Evolutionary conservation across 345 rosid species (phyloP), one percentile per base, ranked within the genome.

Genomic region (Eucalyptus cloeziana): DNA sequence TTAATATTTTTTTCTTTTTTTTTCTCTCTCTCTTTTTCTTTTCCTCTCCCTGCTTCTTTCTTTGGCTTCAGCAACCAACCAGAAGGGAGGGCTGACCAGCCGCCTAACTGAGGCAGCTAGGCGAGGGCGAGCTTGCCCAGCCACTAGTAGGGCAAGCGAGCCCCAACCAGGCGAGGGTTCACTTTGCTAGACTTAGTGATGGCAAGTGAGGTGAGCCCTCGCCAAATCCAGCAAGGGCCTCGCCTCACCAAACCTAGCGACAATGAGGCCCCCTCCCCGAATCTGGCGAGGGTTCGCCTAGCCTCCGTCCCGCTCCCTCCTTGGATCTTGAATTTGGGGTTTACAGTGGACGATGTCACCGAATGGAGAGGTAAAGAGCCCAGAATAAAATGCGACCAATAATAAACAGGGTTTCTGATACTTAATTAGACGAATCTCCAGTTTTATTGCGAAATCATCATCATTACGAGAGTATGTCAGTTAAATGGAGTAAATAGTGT

Each of bases 71-170:
- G 0, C 8, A 1, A 51, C 2, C 6, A 0, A 17, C 56, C 56
- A 51, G 0, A 17, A 1, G 56, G 22, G 24, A 52, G 56, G 56
- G 24, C 1, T 19, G 0, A 4, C 56, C 2, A 19, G 1, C 56
- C 2, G 0, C 10, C 0, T 0, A 0, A 7, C 54, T 7, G 1
- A 51, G 54, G 22, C 0, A 7, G 1, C 0, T 8, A 51, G 17
- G 22, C 2, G 9, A 52, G 56, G 22, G 56, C 22, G 1, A 51
- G 56, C 56, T 51, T 51, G 22, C 4, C 56, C 1, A 17, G 1
- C 56, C 56, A 51, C 56, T 17, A 51, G 9, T 51, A 51, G 56
- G 16, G 56, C 8, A 49, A 49, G 51, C 7, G 4, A 51, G 19
- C 54, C 54, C 54, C 54, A 17, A 51, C 54, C 22, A 51, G 16